phyloP scores from a whole-genome alignment of 1,284 basidiomycete species.

The Rugosomyces carneus region DNA sequence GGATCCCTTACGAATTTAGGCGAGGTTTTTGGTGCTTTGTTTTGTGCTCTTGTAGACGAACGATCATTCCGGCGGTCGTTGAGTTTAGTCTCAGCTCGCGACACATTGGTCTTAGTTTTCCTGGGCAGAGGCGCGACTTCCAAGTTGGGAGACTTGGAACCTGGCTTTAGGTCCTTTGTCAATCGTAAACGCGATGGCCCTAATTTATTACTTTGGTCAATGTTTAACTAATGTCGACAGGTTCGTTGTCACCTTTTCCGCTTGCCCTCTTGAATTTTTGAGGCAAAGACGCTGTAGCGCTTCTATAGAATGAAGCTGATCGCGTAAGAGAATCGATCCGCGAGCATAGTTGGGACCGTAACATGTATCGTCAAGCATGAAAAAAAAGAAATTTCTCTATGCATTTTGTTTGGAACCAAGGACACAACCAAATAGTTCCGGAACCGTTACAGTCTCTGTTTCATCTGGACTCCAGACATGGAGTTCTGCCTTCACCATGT shows the following conservation, averaged over 20 bases:
- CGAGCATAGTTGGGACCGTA: constrained; percentile 10
- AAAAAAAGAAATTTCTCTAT: background rate
- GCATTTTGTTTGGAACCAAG: constrained; percentile 1
- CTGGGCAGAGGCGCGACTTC: constrained; percentile 11
- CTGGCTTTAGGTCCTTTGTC: constrained; percentile 9
- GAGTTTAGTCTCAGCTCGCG: background rate
- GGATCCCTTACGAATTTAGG: constrained; percentile 13
- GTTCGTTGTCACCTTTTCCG: background rate
- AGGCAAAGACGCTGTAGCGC: background rate
- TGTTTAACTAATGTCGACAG: background rate
- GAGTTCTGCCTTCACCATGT: constrained; percentile 8
- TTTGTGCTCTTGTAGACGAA: background rate
- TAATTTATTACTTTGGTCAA: constrained; percentile 1
- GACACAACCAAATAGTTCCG: background rate
- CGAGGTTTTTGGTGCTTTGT: background rate
- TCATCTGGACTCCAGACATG: background rate
- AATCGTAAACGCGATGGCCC: constrained; percentile 14
- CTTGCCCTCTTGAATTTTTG: background rate
- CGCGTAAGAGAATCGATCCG: constrained; percentile 1
- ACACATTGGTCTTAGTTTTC: background rate
- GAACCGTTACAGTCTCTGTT: background rate
- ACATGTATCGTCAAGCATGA: constrained; percentile 3
- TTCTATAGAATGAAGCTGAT: constrained; percentile 7
- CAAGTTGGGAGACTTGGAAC: constrained; percentile 4
- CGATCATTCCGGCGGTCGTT: background rate